Evolutionary conservation across 2,329 filamentous ascomycete genomes (phyloP).

Genomic region (Xylariaceae sp.): DNA sequence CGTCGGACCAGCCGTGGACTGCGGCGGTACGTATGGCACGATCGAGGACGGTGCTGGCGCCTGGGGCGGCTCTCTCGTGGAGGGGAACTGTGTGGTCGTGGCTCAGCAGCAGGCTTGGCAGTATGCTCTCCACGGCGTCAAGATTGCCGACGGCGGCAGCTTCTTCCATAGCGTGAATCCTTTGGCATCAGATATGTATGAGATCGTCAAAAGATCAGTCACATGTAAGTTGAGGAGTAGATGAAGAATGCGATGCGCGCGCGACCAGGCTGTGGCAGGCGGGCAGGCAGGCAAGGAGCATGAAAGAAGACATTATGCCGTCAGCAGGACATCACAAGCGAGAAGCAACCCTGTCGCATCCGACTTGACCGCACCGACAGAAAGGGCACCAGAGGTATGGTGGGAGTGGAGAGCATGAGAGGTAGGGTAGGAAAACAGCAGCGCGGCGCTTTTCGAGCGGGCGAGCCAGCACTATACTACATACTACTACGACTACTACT

Average conservation of each 20-base stretch:
- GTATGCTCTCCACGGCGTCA: constrained; percentile 32
- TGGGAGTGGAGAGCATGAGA: constrained; percentile 19
- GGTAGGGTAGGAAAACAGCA: background rate
- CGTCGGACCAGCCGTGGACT: constrained; percentile 28
- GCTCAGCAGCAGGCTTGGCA: constrained; percentile 33
- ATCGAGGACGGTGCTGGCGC: constrained; percentile 33
- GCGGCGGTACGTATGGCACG: constrained; percentile 33
- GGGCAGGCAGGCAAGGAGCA: constrained; percentile 13
- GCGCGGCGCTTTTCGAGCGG: background rate
- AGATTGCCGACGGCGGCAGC: constrained; percentile 35
- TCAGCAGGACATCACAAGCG: constrained; percentile 21
- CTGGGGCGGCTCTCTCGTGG: constrained; percentile 32
- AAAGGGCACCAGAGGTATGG: constrained; percentile 15
- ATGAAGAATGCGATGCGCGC: constrained; percentile 22
- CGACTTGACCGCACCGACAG: constrained; percentile 19
- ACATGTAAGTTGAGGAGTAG: constrained; percentile 20
- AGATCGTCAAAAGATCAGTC: constrained; percentile 14
- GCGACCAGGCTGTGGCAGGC: constrained; percentile 9
- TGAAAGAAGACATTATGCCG: constrained; percentile 17
- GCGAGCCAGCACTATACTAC: constrained; percentile 9
- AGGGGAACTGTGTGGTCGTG: constrained; percentile 30
- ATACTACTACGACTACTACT: too few relatives aligned
- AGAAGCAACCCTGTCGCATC: constrained; percentile 21
- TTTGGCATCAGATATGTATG: constrained; percentile 29
- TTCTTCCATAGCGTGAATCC: constrained; percentile 36